These are phyloP conservation scores for Linnemannia elongata DNA, from an alignment of 192 early-diverging fungal species.

Conservation along the genomic window DNA sequence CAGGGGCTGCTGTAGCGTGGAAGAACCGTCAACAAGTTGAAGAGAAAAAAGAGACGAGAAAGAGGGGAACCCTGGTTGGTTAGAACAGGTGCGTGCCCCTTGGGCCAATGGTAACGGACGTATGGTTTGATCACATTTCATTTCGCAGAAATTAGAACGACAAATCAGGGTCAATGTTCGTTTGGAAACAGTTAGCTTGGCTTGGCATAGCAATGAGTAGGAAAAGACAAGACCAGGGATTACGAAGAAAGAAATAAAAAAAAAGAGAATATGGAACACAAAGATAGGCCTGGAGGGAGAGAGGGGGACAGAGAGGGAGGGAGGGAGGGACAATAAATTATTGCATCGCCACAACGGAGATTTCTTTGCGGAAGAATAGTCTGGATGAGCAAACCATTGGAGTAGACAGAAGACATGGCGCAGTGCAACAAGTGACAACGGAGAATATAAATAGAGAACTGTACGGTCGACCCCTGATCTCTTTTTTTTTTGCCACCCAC, in stretches of 20 bases:
- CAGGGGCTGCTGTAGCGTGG: no score
- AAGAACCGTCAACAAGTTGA: no score
- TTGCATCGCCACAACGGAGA: neutral
- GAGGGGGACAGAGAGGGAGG: neutral
- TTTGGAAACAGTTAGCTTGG: no score
- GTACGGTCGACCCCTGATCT: neutral
- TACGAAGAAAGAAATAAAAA: no score
- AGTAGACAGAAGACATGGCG: neutral
- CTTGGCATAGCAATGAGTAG: neutral
- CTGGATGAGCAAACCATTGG: neutral
- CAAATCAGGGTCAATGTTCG: neutral
- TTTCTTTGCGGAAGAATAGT: neutral
- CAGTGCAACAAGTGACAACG: neutral
- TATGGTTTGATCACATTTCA: neutral
- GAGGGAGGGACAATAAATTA: neutral
- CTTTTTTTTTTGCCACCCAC: neutral
- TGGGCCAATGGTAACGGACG: neutral
- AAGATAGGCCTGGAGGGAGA: neutral
- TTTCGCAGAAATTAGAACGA: neutral
- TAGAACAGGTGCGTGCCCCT: neutral
- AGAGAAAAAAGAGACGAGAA: neutral
- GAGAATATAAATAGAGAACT: neutral
- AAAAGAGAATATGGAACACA: neutral
- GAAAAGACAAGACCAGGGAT: neutral
- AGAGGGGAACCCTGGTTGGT: neutral